A percentile compares a stretch with the other conserved stretches of the same genome.
These are phyloP conservation scores for Lipomyces mesembrius DNA, from an alignment of 805 yeast species.

Conservation along the genomic window DNA sequence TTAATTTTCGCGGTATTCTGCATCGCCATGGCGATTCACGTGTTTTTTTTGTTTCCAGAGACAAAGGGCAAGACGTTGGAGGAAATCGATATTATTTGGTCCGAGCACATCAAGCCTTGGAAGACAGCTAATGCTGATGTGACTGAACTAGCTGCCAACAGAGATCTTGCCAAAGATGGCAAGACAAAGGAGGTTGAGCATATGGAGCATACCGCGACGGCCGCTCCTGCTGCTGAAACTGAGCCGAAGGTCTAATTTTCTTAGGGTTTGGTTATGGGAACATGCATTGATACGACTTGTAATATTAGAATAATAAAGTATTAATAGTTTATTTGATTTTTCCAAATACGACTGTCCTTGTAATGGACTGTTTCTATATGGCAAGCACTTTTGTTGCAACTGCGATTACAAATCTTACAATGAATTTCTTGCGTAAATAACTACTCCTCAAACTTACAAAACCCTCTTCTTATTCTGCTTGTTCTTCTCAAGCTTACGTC, in stretches of 20 bases:
- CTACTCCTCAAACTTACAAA: neutral
- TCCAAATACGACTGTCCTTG: neutral
- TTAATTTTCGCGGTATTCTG: constrained; percentile 60
- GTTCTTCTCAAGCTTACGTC: constrained; percentile 21
- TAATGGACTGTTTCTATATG: no score
- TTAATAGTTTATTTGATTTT: neutral
- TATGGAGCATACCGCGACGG: constrained; percentile 4
- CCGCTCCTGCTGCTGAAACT: neutral
- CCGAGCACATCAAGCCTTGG: constrained; percentile 37
- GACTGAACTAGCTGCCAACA: constrained; percentile 22
- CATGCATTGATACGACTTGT: neutral
- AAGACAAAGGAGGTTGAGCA: constrained; percentile 23
- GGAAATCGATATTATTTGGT: constrained; percentile 66
- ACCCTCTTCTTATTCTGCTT: neutral
- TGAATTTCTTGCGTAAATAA: neutral
- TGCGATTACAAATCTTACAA: neutral
- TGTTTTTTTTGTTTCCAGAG: constrained; percentile 65
- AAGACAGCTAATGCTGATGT: constrained; percentile 31
- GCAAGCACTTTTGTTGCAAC: neutral
- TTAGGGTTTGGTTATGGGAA: neutral
- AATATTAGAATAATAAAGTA: neutral
- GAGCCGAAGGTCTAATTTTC: neutral
- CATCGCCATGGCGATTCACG: constrained; percentile 52
- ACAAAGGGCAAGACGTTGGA: constrained; percentile 72
- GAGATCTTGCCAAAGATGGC: constrained; percentile 12